These are phyloP conservation scores for Cordyceps farinosa DNA, from an alignment of 2,329 filamentous ascomycete species.

Conservation along the genomic window DNA sequence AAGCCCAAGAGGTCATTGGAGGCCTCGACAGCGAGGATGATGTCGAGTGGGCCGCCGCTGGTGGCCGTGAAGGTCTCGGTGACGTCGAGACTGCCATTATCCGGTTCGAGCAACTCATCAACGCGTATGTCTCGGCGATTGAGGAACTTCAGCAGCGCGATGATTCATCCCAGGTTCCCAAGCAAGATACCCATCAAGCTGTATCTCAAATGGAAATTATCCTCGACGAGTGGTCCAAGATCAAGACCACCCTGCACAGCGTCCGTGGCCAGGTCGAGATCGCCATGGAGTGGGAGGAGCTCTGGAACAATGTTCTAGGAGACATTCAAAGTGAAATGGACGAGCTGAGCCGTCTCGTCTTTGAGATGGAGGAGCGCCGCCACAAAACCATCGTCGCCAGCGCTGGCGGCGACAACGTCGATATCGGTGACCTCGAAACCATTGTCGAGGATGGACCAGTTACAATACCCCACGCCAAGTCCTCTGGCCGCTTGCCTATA, in stretches of 20 bases:
- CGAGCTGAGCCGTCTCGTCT: conserved; percentile 74
- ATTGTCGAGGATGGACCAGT: conserved; percentile 85
- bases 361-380: conserved; percentile 95
- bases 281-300: conserved; percentile 98
- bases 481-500: conserved; percentile 47
- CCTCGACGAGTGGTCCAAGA: conserved; percentile 76
- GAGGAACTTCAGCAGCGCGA: conserved; percentile 78
- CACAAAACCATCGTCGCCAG: conserved; percentile 71
- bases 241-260: conserved; percentile 70
- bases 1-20: conserved; percentile 82
- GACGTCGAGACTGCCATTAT: conserved; percentile 71
- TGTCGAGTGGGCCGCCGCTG: conserved; percentile 91
- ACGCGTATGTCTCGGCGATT: conserved; percentile 91
- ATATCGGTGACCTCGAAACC: conserved; percentile 86
- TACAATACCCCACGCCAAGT: conserved; percentile 19
- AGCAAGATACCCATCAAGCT: conserved; percentile 68
- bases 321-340: conserved; percentile 89
- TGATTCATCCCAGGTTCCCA: conserved; percentile 70
- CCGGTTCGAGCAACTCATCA: conserved; percentile 83
- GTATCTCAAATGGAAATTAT: conserved; percentile 89
- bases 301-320: conserved; percentile 90
- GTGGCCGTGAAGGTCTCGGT: conserved; percentile 75
- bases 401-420: conserved; percentile 59
- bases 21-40: conserved; percentile 94
- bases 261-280: conserved; percentile 92